Evolutionary conservation across 176 grass and related monocot species (phyloP).

Genomic region (Raddia guianensis): DNA sequence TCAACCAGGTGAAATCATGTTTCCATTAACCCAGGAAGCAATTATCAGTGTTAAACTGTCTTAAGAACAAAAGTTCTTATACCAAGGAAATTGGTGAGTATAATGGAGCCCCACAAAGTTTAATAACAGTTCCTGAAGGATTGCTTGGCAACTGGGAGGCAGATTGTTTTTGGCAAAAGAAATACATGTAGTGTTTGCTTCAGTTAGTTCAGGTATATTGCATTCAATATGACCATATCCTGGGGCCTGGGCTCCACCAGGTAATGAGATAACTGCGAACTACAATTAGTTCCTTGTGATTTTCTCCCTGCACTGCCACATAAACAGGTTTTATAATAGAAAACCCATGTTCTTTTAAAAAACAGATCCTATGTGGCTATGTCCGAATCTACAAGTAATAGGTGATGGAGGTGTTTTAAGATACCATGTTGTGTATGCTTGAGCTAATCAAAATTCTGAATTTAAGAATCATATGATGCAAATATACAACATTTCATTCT

Average conservation of each 20-base stretch:
- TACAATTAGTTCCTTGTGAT: not conserved
- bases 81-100: not conserved
- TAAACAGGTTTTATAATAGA: conserved; percentile 9
- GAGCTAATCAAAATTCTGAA: conserved; percentile 2
- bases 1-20: not conserved
- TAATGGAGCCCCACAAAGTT: not conserved
- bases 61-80: not conserved
- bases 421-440: not conserved
- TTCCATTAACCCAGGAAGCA: not conserved
- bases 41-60: not conserved
- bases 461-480: conserved; percentile 22
- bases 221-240: conserved; percentile 8
- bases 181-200: not conserved
- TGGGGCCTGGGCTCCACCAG: not conserved
- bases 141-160: not conserved
- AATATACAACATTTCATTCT: not conserved
- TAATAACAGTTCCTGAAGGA: not conserved
- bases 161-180: not conserved
- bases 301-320: conserved; percentile 4
- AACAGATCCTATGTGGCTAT: not conserved
- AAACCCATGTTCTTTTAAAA: not conserved
- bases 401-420: not conserved
- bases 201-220: too few relatives aligned
- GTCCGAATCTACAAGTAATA: not conserved
- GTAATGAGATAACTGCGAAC: not conserved